Conservation (phyloP, 805 yeast species). For the Pichia paraexigua region DNA sequence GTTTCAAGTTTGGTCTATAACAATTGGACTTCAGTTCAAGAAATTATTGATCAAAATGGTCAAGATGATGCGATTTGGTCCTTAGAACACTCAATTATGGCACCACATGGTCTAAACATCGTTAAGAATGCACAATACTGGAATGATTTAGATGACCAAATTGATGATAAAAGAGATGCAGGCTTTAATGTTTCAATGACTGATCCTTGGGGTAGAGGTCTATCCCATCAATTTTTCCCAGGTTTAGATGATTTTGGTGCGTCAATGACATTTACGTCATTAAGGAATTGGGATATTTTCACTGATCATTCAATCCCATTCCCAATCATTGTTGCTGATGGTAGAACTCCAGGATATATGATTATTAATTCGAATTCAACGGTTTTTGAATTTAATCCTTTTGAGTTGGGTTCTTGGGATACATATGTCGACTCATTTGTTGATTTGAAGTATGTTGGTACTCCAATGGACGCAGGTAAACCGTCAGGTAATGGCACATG, state of each 20-base stretch:
- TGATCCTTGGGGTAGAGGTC: slow-evolving; percentile 74
- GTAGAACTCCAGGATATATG: slow-evolving; percentile 53
- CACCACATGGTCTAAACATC: slow-evolving; percentile 56
- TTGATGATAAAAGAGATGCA: slow-evolving; percentile 46
- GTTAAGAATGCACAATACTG: slow-evolving; percentile 45
- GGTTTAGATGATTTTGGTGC: slow-evolving; percentile 54
- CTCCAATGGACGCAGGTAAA: slow-evolving; percentile 51
- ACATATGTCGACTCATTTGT: slow-evolving; percentile 59
- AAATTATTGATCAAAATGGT: slow-evolving; percentile 36
- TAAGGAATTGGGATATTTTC: slow-evolving; percentile 56
- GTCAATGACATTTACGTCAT: slow-evolving; percentile 48
- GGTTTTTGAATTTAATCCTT: slow-evolving; percentile 54
- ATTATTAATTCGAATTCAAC: slow-evolving; percentile 63
- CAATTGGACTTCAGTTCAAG: slow-evolving; percentile 65
- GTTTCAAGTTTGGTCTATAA: slow-evolving; percentile 61
- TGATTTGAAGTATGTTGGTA: slow-evolving; percentile 62
- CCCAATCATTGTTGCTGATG: slow-evolving; percentile 60
- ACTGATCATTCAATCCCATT: slow-evolving; percentile 59
- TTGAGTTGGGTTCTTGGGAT: slow-evolving; percentile 85
- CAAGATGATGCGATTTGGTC: slow-evolving; percentile 56
- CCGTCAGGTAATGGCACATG: slow-evolving; percentile 40
- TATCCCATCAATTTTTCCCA: slow-evolving; percentile 67
- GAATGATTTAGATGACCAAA: slow-evolving; percentile 44
- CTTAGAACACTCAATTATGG: slow-evolving; percentile 48
- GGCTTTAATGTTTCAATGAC: slow-evolving; percentile 64